phyloP scores from a whole-genome alignment of 129 eudicot species.

The Centella asiatica region DNA sequence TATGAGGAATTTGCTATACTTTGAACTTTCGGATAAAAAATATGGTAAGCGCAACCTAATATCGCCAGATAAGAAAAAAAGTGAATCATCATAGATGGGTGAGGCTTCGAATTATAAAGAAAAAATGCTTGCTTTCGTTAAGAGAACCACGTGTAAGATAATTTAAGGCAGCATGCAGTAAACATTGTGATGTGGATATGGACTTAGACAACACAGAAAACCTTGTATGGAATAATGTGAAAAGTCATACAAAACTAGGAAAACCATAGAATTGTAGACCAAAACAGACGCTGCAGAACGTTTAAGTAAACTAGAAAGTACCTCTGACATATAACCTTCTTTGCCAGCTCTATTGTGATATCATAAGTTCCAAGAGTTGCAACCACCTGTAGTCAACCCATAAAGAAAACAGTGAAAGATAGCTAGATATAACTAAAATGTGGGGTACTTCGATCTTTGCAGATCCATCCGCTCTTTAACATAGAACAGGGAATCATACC shows the following conservation, averaged over 20 bases:
- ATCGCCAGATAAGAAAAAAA: not conserved
- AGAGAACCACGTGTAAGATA: not conserved
- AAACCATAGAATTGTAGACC: not conserved
- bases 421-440: no score
- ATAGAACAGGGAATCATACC: no score
- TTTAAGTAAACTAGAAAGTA: constrained; percentile 18
- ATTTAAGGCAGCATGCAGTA: not conserved
- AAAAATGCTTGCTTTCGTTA: no score
- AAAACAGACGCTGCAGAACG: not conserved
- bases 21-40: not conserved
- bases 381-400: constrained; percentile 53
- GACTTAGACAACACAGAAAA: not conserved
- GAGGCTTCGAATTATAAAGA: no score
- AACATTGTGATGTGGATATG: no score
- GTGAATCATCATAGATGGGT: no score
- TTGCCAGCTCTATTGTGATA: constrained; percentile 73
- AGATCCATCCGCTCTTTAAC: no score
- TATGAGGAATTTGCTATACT: no score
- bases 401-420: not conserved
- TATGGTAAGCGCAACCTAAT: not conserved
- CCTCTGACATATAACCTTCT: constrained; percentile 74
- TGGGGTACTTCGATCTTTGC: no score
- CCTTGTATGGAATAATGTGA: not conserved
- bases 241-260: not conserved
- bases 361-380: constrained; percentile 86